Conservation (phyloP, 169 alveolate species). For the Cryptosporidium tyzzeri region DNA sequence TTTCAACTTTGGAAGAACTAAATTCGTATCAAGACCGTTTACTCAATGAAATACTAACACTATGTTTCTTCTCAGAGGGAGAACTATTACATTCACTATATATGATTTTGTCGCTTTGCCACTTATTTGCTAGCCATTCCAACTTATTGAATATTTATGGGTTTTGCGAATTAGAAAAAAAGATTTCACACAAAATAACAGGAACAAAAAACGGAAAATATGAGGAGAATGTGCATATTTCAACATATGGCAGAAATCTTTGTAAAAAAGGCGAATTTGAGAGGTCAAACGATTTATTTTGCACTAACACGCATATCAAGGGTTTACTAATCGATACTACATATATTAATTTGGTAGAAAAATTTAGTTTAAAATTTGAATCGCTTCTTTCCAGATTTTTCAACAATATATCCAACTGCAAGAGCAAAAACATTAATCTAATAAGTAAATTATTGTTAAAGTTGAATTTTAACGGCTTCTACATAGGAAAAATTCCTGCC, state of each 20-base stretch:
- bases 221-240: background rate
- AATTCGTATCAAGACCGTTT: conserved; percentile 8
- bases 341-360: conserved; percentile 17
- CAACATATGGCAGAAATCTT: background rate
- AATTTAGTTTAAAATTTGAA: conserved; percentile 31
- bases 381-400: conserved; percentile 8
- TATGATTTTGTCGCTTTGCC: conserved; percentile 52
- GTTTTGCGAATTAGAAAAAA: background rate
- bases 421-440: background rate
- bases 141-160: conserved; percentile 18
- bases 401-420: background rate
- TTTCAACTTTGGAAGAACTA: conserved; percentile 28
- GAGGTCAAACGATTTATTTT: background rate
- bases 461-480: background rate
- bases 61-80: conserved; percentile 26
- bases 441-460: background rate
- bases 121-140: conserved; percentile 38
- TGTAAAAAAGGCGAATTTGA: background rate
- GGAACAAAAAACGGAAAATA: background rate
- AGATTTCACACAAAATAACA: background rate
- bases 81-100: conserved; percentile 20
- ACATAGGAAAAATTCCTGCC: background rate
- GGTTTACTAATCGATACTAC: conserved; percentile 22
- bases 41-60: conserved; percentile 36
- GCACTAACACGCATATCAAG: background rate